A percentile compares a stretch with the other conserved stretches of the same genome.
Evolutionary conservation across 176 grass and related monocot genomes (phyloP).

Genomic region (Lolium rigidum): DNA sequence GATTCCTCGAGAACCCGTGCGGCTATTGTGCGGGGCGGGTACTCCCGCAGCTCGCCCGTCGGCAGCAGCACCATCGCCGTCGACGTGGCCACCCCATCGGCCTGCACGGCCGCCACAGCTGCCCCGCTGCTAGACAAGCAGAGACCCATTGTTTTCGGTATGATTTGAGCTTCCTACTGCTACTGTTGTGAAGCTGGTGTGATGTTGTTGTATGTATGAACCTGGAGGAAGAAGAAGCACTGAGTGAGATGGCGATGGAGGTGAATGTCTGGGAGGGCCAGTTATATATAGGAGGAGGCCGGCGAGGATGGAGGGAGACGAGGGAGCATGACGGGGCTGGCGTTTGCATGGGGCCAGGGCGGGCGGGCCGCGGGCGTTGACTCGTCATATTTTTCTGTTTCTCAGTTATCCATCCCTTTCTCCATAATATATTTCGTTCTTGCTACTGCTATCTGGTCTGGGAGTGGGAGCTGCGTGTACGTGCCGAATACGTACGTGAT

Average conservation of each 20-base stretch:
- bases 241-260: not conserved
- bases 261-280: not conserved
- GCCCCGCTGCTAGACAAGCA: slow-evolving; percentile 45
- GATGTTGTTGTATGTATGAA: not conserved
- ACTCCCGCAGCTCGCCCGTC: slow-evolving; percentile 56
- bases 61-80: slow-evolving; percentile 65
- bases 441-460: no score
- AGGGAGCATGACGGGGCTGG: no score
- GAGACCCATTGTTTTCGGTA: slow-evolving; percentile 40
- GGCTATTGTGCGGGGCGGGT: slow-evolving; percentile 28
- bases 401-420: no score
- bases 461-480: not conserved
- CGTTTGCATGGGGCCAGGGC: slow-evolving; percentile 8
- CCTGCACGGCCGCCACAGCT: not conserved
- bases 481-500: no score
- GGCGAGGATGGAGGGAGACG: no score
- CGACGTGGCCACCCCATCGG: not conserved
- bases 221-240: not conserved
- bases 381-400: not conserved
- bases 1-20: slow-evolving; percentile 42
- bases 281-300: no score
- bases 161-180: not conserved
- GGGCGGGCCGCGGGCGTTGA: no score
- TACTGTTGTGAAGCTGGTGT: no score
- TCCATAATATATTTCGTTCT: no score